Conservation (phyloP, 139 green algal genomes). For the Chlamydomonas incerta region DNA sequence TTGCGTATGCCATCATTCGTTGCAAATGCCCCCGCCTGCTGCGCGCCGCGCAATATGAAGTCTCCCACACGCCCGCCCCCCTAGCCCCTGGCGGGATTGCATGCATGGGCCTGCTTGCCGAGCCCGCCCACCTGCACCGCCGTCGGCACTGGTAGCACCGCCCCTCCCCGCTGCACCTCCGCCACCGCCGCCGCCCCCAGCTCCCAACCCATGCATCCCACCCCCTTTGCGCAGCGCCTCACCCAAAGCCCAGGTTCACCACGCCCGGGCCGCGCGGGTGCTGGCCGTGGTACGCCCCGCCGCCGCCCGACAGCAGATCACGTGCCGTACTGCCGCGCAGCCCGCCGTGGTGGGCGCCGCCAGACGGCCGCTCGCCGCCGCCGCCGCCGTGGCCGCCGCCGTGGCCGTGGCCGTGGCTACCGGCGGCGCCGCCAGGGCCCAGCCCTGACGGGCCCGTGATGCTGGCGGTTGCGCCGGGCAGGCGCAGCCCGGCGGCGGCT, state of each 20-base stretch:
- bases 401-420: background rate
- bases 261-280: conserved; percentile 4
- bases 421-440: background rate
- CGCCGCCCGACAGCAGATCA: background rate
- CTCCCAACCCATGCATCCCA: too few species aligned
- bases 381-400: background rate
- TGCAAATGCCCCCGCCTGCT: too few species aligned
- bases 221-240: background rate
- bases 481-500: background rate
- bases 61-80: too few species aligned
- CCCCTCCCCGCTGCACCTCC: too few species aligned
- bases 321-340: background rate
- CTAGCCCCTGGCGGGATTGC: too few species aligned
- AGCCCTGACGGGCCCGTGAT: background rate
- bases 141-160: too few species aligned
- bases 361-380: background rate
- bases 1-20: too few species aligned
- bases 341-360: background rate
- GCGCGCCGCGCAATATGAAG: too few species aligned
- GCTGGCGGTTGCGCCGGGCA: background rate
- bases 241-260: conserved; percentile 38
- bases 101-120: too few species aligned
- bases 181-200: too few species aligned
- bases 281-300: conserved; percentile 33
- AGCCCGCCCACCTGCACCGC: too few species aligned